Evolutionary conservation across 2,329 filamentous ascomycete genomes (phyloP).

Genomic region (Fusarium udum): DNA sequence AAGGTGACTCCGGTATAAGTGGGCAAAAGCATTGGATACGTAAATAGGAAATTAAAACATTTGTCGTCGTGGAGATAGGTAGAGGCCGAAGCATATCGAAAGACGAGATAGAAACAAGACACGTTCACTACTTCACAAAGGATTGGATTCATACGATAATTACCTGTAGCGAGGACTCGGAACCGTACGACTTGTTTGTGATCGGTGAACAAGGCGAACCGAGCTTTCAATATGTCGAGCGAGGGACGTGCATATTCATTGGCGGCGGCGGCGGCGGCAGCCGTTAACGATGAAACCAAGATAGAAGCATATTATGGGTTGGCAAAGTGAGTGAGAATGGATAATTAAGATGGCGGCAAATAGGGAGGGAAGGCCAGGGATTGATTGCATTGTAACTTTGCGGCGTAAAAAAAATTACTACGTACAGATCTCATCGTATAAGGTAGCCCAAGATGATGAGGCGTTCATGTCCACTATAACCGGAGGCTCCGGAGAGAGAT

Average conservation of each 20-base stretch:
- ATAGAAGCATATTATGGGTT: not conserved
- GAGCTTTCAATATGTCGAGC: conserved; percentile 16
- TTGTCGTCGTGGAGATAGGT: conserved; percentile 8
- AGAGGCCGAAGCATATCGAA: conserved; percentile 21
- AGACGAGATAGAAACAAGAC: not conserved
- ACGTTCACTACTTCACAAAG: not conserved
- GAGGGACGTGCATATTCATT: conserved; percentile 18
- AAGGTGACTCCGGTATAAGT: conserved; percentile 34
- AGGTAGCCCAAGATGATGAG: not conserved
- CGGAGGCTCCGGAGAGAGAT: conserved; percentile 33
- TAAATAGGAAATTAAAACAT: conserved; percentile 27
- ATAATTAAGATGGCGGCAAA: conserved; percentile 17
- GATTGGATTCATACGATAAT: not conserved
- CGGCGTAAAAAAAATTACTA: not conserved
- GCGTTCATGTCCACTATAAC: conserved; percentile 19
- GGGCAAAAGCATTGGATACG: conserved; percentile 11
- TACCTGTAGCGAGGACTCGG: not conserved
- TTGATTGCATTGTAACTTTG: not conserved
- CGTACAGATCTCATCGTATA: conserved; percentile 20
- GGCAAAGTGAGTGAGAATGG: not conserved
- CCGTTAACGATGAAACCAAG: conserved; percentile 12
- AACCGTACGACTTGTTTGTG: conserved; percentile 28
- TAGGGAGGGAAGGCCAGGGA: not conserved
- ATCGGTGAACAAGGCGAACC: conserved; percentile 24
- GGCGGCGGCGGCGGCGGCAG: conserved; percentile 16